A percentile compares a stretch with the other conserved stretches of the same genome.
Evolutionary conservation across 192 early-diverging fungal species (phyloP).

Genomic region (Coemansia sp.): DNA sequence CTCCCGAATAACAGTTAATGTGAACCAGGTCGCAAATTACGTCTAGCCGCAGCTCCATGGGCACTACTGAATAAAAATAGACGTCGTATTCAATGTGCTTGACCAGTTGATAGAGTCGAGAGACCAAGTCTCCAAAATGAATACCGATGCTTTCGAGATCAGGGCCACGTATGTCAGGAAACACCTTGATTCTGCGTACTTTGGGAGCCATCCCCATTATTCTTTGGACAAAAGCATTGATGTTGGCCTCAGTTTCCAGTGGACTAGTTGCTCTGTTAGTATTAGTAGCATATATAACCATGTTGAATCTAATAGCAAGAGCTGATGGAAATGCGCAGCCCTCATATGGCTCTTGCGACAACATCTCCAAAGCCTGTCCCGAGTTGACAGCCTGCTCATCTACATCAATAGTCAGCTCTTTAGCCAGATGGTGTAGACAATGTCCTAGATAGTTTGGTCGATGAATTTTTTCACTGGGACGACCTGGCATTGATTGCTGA

Average conservation of each 20-base stretch:
- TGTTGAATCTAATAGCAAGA: not conserved
- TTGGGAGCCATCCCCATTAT: not conserved
- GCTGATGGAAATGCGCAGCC: not conserved
- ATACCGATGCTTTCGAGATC: not conserved
- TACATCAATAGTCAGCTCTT: not conserved
- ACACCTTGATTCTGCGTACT: not conserved
- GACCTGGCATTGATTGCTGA: not conserved
- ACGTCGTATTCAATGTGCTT: not conserved
- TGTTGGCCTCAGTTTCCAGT: not conserved
- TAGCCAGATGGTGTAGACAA: not conserved
- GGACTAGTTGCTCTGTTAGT: not conserved
- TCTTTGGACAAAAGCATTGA: not conserved
- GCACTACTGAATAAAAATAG: not conserved
- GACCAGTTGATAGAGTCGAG: not conserved
- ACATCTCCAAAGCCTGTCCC: not conserved
- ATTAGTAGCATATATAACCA: not conserved
- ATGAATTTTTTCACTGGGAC: not conserved
- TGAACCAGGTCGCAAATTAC: not conserved
- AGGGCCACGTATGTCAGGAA: not conserved
- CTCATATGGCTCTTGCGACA: not conserved
- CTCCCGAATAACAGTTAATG: not conserved
- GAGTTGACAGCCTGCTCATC: not conserved
- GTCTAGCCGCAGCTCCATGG: not conserved
- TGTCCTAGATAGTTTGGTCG: not conserved
- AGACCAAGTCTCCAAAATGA: not conserved